Base-by-base conservation (phyloP, 176 grass and related monocot species). In the Bolboschoenus planiculmis region DNA sequence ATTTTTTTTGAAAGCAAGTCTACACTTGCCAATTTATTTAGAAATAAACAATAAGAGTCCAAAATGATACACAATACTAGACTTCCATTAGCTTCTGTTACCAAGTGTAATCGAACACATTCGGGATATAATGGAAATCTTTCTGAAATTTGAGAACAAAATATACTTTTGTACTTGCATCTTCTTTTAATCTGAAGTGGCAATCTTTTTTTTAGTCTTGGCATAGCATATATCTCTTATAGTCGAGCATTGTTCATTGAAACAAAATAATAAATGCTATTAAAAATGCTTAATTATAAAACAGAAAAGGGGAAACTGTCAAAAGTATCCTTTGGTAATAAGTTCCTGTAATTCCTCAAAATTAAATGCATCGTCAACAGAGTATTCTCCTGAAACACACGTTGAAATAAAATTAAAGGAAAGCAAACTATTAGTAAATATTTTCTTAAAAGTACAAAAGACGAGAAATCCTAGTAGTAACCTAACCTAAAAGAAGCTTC, bases 301-400 rank as follows among this genome's bases (percentile, higher is more conserved):
- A 55, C 4, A 55, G 2, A 57, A 39, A 57, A 10, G 30, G 53
- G 10, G 48, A 40, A 78, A 61, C 48, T 5, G 20, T 91, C 81
- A 98, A 16, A 98, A 34, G 81, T 95, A 98, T 83, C 86, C 95
- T 85, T 90, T 98, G 56, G 79, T 88, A 55, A 98, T 95, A 75
- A 89, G 87, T 80, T 93, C 82, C 78, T 93, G 64, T 36, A 95
- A 87, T 70, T 98, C 89, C 57, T 83, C 34, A 0, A 95, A 95
- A 83, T 61, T 98, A 90, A 90, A 98, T 82, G 95, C 92, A 40
- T 98, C 92, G 76, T 90, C 84, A 4, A 84, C 92, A 4, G 89
- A 95, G 53, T 87, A 98, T 47, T 95, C 95, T 74, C 95, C 95
- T 97, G 87, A 33, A 36, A 57, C 86, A 31, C 5, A 48, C 11